These are phyloP conservation scores for Fusarium heterosporum DNA, from an alignment of 2,329 filamentous ascomycete genomes.

Conservation along the genomic window DNA sequence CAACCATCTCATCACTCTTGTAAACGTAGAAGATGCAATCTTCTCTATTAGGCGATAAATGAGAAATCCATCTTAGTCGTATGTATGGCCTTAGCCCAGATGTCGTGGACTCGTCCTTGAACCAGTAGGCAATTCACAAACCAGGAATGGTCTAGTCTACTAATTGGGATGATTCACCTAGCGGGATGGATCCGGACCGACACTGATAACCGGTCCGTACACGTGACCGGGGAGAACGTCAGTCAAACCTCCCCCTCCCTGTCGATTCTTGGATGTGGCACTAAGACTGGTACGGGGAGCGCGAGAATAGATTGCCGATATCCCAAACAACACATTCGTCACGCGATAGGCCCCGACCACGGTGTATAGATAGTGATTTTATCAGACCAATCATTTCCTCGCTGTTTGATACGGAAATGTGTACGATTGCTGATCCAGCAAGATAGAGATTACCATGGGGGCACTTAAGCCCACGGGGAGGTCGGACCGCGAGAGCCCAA, in stretches of 20 bases:
- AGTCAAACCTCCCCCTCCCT: neutral
- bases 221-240: neutral
- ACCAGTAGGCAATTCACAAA: neutral
- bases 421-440: too few species aligned
- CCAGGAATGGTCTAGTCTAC: too few species aligned
- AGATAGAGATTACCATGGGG: neutral
- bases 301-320: neutral
- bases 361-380: neutral
- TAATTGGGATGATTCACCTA: neutral
- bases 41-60: too few species aligned
- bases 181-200: neutral
- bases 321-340: neutral
- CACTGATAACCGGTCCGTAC: neutral
- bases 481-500: neutral
- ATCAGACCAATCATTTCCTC: neutral
- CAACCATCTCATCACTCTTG: too few species aligned
- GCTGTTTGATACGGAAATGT: neutral
- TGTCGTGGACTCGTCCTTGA: neutral
- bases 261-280: too few species aligned
- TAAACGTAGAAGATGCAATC: too few species aligned
- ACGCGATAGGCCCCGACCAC: neutral
- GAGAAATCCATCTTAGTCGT: too few species aligned
- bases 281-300: too few species aligned
- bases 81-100: neutral
- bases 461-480: neutral